Evolutionary conservation across 176 grass and related monocot genomes (phyloP).

Genomic region (Secale cereale): DNA sequence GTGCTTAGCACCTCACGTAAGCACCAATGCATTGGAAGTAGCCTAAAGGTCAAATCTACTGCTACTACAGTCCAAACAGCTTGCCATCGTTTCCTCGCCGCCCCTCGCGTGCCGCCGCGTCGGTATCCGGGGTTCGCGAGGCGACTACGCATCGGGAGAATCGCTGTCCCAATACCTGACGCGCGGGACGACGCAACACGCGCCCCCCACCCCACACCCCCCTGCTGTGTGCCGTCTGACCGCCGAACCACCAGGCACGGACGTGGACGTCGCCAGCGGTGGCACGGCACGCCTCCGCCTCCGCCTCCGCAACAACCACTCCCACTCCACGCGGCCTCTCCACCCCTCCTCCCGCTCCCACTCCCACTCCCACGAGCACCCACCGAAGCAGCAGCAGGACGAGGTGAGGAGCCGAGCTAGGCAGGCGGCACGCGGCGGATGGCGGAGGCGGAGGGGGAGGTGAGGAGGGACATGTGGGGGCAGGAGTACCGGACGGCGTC

Average conservation of each 20-base stretch:
- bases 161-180: background rate
- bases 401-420: background rate
- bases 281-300: background rate
- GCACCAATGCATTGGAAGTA: too few species aligned
- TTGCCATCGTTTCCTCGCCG: background rate
- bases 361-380: background rate
- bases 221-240: background rate
- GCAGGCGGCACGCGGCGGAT: background rate
- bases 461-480: conserved; percentile 55
- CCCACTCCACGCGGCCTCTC: background rate
- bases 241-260: background rate
- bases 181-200: background rate
- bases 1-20: too few species aligned
- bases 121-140: conserved; percentile 1
- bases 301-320: background rate
- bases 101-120: background rate
- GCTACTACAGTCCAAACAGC: background rate
- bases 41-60: background rate
- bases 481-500: conserved; percentile 59
- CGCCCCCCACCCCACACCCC: background rate
- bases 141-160: background rate
- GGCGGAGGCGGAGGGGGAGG: background rate
- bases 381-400: background rate
- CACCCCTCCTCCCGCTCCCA: background rate
- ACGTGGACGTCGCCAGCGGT: background rate